phyloP scores from a whole-genome alignment of 139 green algal species.

The Chlorella ohadii region DNA sequence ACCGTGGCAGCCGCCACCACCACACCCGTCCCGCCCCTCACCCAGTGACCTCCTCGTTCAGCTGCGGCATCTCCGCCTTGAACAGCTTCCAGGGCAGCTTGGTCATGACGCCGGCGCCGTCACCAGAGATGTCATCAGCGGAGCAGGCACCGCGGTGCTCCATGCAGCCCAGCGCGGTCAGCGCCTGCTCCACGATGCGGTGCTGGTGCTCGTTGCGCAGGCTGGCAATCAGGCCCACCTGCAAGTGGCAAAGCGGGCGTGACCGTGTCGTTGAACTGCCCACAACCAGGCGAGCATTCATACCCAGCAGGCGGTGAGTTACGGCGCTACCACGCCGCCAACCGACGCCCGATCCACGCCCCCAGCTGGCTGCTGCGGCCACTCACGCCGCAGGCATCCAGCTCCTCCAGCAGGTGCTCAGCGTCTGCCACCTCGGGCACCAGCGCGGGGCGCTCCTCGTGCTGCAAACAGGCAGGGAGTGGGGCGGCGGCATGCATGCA shows the following conservation, averaged over 20 bases:
- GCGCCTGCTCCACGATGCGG: conserved; percentile 91
- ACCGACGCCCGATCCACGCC: no score
- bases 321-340: no score
- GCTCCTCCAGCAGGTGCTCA: conserved; percentile 93
- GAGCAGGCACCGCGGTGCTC: conserved; percentile 98
- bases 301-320: no score
- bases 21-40: no score
- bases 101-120: conserved; percentile 98
- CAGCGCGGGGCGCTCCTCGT: no score
- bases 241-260: background rate
- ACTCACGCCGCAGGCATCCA: conserved; percentile 95
- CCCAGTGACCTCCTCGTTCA: conserved; percentile 77
- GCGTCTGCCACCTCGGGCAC: conserved; percentile 72
- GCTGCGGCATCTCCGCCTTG: conserved; percentile 58
- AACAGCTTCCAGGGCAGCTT: conserved; percentile 97
- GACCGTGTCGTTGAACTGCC: no score
- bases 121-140: conserved; percentile 96
- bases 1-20: no score
- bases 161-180: conserved; percentile 97
- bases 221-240: conserved; percentile 98
- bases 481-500: no score
- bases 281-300: no score
- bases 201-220: conserved; percentile 90
- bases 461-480: no score
- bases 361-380: background rate